Conservation (phyloP, 148 eudicot genomes). For the Rhododendron williamsianum region DNA sequence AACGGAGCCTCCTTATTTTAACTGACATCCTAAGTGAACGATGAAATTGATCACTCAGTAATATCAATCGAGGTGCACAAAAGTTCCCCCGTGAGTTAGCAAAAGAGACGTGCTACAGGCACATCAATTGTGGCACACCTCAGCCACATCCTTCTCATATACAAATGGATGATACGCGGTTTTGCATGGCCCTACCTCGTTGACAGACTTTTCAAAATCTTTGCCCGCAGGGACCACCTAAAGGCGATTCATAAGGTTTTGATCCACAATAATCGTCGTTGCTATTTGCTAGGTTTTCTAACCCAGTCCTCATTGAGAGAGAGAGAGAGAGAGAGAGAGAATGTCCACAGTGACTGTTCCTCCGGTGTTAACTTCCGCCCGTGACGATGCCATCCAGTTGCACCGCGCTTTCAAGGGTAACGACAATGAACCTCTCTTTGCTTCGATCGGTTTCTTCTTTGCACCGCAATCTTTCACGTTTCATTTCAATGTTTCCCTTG, state of each 20-base stretch:
- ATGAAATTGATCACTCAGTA: no score
- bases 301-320: background rate
- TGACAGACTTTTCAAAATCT: no score
- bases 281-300: background rate
- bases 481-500: background rate
- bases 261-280: background rate
- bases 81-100: no score
- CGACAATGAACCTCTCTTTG: background rate
- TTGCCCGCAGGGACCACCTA: no score
- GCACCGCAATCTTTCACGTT: background rate
- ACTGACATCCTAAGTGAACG: rapidly evolving
- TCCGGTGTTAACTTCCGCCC: slow-evolving; percentile 34
- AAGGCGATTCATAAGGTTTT: no score
- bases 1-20: no score
- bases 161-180: no score
- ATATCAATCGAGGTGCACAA: no score
- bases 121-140: no score
- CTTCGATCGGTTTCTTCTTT: background rate
- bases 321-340: slow-evolving; percentile 6
- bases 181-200: no score
- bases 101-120: no score
- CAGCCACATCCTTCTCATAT: no score
- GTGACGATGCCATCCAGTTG: slow-evolving; percentile 39
- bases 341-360: slow-evolving; percentile 43
- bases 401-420: slow-evolving; percentile 53